A percentile compares a stretch with the other conserved stretches of the same genome.
These are phyloP conservation scores for Phycomyces blakesleeanus DNA, from an alignment of 192 early-diverging fungal species.

Conservation along the genomic window DNA sequence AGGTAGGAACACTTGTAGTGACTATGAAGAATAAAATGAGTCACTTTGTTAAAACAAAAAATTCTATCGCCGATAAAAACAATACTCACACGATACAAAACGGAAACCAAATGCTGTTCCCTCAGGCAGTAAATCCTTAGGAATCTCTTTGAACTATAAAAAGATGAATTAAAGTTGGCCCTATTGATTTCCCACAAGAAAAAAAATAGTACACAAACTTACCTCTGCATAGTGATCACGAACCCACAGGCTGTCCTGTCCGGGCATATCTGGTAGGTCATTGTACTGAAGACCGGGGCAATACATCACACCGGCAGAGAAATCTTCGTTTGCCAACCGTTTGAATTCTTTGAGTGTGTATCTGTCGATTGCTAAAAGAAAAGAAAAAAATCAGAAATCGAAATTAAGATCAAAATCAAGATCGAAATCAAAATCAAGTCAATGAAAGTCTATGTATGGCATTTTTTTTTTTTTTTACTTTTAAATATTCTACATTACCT, in stretches of 20 bases:
- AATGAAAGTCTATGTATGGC: too few species aligned
- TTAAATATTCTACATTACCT: too few species aligned
- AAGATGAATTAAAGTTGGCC: not conserved
- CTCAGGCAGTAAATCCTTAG: conserved; percentile 18
- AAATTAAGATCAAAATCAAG: too few species aligned
- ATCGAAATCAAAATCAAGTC: too few species aligned
- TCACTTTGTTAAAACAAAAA: not conserved
- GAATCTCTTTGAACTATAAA: conserved; percentile 7
- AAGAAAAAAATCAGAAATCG: not conserved
- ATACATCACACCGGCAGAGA: conserved; percentile 37
- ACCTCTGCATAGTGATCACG: conserved; percentile 43
- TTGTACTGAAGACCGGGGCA: conserved; percentile 36
- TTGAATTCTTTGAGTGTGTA: conserved; percentile 34
- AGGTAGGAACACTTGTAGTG: conserved; percentile 63
- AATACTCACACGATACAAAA: conserved; percentile 27
- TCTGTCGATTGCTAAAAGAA: conserved; percentile 32
- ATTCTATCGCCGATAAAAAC: too few species aligned
- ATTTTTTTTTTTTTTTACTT: too few species aligned
- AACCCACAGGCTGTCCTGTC: conserved; percentile 36
- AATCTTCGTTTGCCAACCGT: conserved; percentile 19
- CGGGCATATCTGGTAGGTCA: conserved; percentile 21
- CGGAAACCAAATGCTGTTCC: conserved; percentile 14
- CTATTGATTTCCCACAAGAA: too few species aligned
- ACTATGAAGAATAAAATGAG: conserved; percentile 29
- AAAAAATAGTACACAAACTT: conserved; percentile 22